Conservation (phyloP, 768 basidiomycete genomes). For the Macrolepiota albuminosa region DNA sequence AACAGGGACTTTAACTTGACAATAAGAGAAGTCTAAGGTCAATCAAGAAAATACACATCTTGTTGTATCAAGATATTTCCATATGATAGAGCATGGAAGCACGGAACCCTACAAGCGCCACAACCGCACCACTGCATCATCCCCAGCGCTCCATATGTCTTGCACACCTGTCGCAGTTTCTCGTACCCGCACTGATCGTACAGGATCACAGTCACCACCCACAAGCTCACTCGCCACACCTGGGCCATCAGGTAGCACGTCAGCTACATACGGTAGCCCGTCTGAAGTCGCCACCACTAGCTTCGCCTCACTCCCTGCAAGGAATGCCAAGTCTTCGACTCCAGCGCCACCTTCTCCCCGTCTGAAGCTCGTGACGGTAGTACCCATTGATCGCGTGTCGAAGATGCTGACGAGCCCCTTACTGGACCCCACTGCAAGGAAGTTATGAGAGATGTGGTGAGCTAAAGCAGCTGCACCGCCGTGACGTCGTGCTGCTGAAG, state of each 20-base stretch:
- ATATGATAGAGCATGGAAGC: not conserved
- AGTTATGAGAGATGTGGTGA: constrained; percentile 27
- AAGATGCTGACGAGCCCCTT: constrained; percentile 52
- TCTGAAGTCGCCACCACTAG: constrained; percentile 52
- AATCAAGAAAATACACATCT: not conserved
- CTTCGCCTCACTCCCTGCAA: constrained; percentile 9
- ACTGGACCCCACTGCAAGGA: constrained; percentile 57
- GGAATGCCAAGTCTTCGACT: constrained; percentile 45
- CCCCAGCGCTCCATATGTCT: constrained; percentile 53
- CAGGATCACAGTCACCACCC: constrained; percentile 59
- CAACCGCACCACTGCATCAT: constrained; percentile 57
- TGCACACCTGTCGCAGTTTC: constrained; percentile 13
- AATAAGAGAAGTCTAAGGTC: not conserved
- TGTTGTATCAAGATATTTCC: not conserved
- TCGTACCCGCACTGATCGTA: constrained; percentile 36
- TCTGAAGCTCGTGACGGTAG: constrained; percentile 31
- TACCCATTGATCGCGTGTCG: constrained; percentile 33
- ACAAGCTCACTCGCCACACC: constrained; percentile 45
- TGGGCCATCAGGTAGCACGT: constrained; percentile 36
- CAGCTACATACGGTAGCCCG: constrained; percentile 55
- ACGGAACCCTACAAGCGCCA: constrained; percentile 18
- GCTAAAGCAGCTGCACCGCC: constrained; percentile 40
- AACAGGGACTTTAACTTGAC: not conserved
- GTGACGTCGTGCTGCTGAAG: constrained; percentile 22
- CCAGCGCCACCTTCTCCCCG: constrained; percentile 37